These are phyloP conservation scores for Xylaria sp. DNA, from an alignment of 2,329 filamentous ascomycete species.

Conservation along the genomic window DNA sequence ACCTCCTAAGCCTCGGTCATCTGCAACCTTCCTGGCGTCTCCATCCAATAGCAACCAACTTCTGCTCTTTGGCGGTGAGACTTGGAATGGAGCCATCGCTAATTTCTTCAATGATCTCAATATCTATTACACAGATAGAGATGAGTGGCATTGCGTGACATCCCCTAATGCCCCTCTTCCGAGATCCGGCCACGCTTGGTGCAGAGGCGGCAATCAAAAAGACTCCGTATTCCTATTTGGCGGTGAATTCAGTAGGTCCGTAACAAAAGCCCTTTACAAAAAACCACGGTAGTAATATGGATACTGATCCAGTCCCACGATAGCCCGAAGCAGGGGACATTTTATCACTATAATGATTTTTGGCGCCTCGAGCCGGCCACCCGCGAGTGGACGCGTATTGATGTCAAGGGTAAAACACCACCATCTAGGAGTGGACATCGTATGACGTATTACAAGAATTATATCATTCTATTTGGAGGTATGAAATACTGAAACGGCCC, in stretches of 20 bases:
- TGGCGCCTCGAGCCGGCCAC: slow-evolving; percentile 88
- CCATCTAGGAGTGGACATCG: slow-evolving; percentile 90
- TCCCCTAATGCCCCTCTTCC: slow-evolving; percentile 92
- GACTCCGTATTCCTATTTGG: slow-evolving; percentile 92
- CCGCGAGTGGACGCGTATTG: slow-evolving; percentile 91
- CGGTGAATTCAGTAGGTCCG: slow-evolving; percentile 85
- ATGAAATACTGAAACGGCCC: slow-evolving; percentile 20
- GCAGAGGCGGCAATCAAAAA: slow-evolving; percentile 81
- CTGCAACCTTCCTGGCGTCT: slow-evolving; percentile 83
- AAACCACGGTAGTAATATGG: slow-evolving; percentile 2
- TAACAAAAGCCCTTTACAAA: slow-evolving; percentile 23
- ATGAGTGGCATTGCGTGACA: slow-evolving; percentile 91
- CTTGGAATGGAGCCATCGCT: slow-evolving; percentile 90
- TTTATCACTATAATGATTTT: slow-evolving; percentile 99
- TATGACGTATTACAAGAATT: slow-evolving; percentile 98
- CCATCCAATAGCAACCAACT: slow-evolving; percentile 88
- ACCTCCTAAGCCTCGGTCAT: slow-evolving; percentile 81
- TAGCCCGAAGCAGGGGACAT: slow-evolving; percentile 71
- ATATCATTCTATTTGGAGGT: slow-evolving; percentile 90
- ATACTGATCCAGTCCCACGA: slow-evolving; percentile 26
- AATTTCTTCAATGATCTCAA: slow-evolving; percentile 74
- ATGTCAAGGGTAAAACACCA: slow-evolving; percentile 80
- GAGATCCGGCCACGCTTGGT: slow-evolving; percentile 94
- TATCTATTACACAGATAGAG: slow-evolving; percentile 80
- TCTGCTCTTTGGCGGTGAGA: slow-evolving; percentile 93